phyloP scores from a whole-genome alignment of 345 rosid species.

The Excoecaria cochinchinensis region DNA sequence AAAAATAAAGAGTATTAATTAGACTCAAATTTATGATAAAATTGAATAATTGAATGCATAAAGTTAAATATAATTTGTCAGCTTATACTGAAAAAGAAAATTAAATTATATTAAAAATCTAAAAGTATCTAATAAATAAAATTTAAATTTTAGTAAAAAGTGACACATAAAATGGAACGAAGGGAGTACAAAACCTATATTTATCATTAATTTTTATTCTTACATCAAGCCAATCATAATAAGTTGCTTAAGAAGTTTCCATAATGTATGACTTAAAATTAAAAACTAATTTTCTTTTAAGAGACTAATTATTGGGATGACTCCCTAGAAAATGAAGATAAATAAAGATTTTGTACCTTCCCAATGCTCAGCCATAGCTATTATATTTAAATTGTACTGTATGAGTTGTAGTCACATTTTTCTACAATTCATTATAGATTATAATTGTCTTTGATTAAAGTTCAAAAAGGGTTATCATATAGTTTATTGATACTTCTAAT shows the following conservation, averaged over 20 bases:
- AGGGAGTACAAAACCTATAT: too few species aligned
- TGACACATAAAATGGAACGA: too few species aligned
- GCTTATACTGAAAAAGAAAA: too few species aligned
- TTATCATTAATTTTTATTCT: too few species aligned
- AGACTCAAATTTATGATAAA: too few species aligned
- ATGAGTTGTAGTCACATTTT: not conserved
- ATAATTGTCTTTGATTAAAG: constrained; percentile 18
- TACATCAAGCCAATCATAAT: constrained; percentile 9
- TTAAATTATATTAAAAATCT: too few species aligned
- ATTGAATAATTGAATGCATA: too few species aligned
- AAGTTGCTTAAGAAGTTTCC: constrained; percentile 38
- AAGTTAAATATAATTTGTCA: too few species aligned
- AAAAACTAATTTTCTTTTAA: not conserved
- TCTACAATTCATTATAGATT: constrained; percentile 2
- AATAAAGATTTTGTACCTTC: constrained; percentile 13
- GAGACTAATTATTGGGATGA: constrained; percentile 8
- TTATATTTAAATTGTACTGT: not conserved
- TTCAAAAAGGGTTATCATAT: not conserved
- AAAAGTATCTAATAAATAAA: too few species aligned
- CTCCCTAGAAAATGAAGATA: not conserved
- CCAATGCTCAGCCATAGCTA: constrained; percentile 17
- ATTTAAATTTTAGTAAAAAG: too few species aligned
- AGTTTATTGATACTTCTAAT: constrained; percentile 21
- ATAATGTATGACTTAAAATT: constrained; percentile 16
- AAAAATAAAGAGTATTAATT: too few species aligned